Conservation (phyloP, 345 rosid species). For the Zanthoxylum bungeanum region DNA sequence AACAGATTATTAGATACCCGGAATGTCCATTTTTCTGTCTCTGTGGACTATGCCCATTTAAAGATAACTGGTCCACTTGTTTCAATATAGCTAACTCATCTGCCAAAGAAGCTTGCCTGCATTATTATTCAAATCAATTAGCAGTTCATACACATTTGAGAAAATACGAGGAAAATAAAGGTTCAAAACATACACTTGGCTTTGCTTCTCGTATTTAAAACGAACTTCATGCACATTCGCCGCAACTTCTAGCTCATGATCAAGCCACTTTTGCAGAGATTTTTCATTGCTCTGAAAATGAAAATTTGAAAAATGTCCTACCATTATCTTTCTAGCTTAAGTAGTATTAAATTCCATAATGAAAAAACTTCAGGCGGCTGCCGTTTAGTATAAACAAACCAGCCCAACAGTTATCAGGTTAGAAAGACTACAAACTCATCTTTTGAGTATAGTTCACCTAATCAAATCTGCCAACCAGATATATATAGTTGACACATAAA, state of each 20-base stretch:
- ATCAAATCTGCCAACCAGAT: neutral
- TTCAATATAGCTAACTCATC: slow-evolving; percentile 63
- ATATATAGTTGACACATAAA: neutral
- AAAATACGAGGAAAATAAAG: slow-evolving; percentile 13
- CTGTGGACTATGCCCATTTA: slow-evolving; percentile 46
- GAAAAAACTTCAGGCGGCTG: neutral
- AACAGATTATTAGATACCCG: slow-evolving; percentile 30
- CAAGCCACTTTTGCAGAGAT: slow-evolving; percentile 65
- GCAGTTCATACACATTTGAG: slow-evolving; percentile 8
- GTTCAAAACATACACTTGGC: slow-evolving; percentile 58
- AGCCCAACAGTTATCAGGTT: neutral
- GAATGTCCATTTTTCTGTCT: slow-evolving; percentile 50
- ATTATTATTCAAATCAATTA: neutral
- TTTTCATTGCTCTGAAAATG: slow-evolving; percentile 54
- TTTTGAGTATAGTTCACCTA: neutral
- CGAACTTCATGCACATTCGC: slow-evolving; percentile 76
- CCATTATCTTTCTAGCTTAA: neutral
- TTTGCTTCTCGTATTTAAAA: slow-evolving; percentile 62
- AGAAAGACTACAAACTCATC: neutral
- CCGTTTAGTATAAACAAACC: neutral
- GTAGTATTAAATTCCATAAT: neutral
- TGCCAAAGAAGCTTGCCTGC: slow-evolving; percentile 58
- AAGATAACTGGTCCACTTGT: slow-evolving; percentile 49
- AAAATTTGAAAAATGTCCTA: slow-evolving; percentile 1
- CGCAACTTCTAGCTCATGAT: slow-evolving; percentile 74